Percentiles rank a stretch among this genome's conserved stretches.
phyloP scores from a whole-genome alignment of 805 yeast genomes.

The Candida oleophila region DNA sequence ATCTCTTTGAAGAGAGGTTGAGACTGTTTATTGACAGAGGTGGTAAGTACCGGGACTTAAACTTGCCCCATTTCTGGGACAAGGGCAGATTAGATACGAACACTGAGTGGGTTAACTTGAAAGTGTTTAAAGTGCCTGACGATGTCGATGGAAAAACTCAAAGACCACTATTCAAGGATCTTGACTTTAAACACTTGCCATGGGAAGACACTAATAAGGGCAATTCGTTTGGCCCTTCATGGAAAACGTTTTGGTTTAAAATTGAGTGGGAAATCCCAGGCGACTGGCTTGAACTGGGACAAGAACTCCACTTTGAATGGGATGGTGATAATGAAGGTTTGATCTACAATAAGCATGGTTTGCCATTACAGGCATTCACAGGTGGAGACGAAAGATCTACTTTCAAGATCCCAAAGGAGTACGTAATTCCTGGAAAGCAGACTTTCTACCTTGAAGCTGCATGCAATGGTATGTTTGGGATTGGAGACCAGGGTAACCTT shows the following conservation, averaged over 20 bases:
- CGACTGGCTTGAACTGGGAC: slow-evolving; percentile 49
- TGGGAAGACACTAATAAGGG: slow-evolving; percentile 66
- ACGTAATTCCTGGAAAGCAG: slow-evolving; percentile 50
- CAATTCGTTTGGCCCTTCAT: slow-evolving; percentile 85
- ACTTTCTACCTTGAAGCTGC: slow-evolving; percentile 82
- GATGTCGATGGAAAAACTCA: slow-evolving; percentile 41
- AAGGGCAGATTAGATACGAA: slow-evolving; percentile 50
- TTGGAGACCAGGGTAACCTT: slow-evolving; percentile 58
- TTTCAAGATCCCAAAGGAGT: slow-evolving; percentile 64
- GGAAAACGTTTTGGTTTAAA: slow-evolving; percentile 96
- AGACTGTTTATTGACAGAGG: slow-evolving; percentile 69
- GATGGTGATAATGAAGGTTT: slow-evolving; percentile 86
- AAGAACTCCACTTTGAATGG: slow-evolving; percentile 70
- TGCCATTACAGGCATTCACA: slow-evolving; percentile 79
- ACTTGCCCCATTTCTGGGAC: slow-evolving; percentile 81
- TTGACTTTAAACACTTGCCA: slow-evolving; percentile 46
- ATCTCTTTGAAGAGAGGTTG: slow-evolving; percentile 67
- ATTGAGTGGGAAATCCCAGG: slow-evolving; percentile 64
- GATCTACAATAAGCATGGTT: slow-evolving; percentile 64
- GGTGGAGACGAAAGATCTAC: slow-evolving; percentile 82
- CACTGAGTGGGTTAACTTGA: slow-evolving; percentile 49
- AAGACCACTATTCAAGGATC: slow-evolving; percentile 62
- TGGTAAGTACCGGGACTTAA: slow-evolving; percentile 73
- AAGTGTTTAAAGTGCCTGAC: slow-evolving; percentile 74
- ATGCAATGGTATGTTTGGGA: slow-evolving; percentile 93